Evolutionary conservation across 2,329 filamentous ascomycete genomes (phyloP).

Genomic region (Sclerotinia subarctica): DNA sequence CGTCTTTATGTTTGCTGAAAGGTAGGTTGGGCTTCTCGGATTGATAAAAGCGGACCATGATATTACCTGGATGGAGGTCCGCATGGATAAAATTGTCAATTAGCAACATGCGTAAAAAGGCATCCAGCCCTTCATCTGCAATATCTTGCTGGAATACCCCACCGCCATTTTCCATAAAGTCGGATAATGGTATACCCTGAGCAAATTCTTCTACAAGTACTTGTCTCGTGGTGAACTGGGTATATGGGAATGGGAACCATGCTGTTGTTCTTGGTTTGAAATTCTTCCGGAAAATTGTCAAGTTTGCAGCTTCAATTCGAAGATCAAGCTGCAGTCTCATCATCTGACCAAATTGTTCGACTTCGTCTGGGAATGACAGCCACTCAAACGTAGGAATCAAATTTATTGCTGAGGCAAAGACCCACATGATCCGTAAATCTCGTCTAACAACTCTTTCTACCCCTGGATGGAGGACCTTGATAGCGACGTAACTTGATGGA

Average conservation of each 20-base stretch:
- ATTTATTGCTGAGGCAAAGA: slow-evolving; percentile 84
- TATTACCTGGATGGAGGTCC: slow-evolving; percentile 94
- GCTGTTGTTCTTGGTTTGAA: slow-evolving; percentile 87
- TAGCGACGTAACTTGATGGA: slow-evolving; percentile 86
- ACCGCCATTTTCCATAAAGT: slow-evolving; percentile 87
- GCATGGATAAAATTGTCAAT: slow-evolving; percentile 98
- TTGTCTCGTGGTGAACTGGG: slow-evolving; percentile 86
- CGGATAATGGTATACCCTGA: slow-evolving; percentile 84
- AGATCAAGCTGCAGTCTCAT: slow-evolving; percentile 97
- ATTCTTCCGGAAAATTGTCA: slow-evolving; percentile 82
- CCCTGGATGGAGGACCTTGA: slow-evolving; percentile 91
- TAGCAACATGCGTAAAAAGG: slow-evolving; percentile 92
- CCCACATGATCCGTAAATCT: slow-evolving; percentile 88
- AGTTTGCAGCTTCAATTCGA: slow-evolving; percentile 88
- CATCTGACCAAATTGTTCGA: slow-evolving; percentile 93
- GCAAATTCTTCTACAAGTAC: slow-evolving; percentile 95
- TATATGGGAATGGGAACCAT: slow-evolving; percentile 96
- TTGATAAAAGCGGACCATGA: slow-evolving; percentile 98
- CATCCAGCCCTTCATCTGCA: slow-evolving; percentile 89
- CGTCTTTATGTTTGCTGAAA: slow-evolving; percentile 40
- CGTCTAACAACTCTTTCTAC: slow-evolving; percentile 88
- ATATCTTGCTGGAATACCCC: slow-evolving; percentile 93
- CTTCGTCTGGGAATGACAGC: slow-evolving; percentile 93
- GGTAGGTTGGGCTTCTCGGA: slow-evolving; percentile 67
- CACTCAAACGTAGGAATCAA: slow-evolving; percentile 91